These are phyloP conservation scores for Lachancea sp. DNA, from an alignment of 805 yeast genomes.

Conservation along the genomic window DNA sequence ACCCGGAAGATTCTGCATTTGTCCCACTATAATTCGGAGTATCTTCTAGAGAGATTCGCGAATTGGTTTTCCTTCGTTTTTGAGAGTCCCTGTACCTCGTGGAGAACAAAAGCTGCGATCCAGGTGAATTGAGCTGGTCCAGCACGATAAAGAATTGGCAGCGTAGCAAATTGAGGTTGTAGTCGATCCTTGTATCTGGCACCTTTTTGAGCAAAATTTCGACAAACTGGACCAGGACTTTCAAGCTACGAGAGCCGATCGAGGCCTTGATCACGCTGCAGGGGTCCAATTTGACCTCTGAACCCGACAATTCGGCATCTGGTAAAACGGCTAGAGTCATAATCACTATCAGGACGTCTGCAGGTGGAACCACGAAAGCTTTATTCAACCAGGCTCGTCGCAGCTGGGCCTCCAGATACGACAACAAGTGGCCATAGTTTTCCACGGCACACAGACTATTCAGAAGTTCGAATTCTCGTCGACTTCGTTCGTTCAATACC, in stretches of 20 bases:
- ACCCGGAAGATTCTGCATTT: background rate
- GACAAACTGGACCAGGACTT: conserved; percentile 2
- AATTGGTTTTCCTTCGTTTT: conserved; percentile 14
- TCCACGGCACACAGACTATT: conserved; percentile 28
- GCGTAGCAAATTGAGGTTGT: conserved; percentile 23
- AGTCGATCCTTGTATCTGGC: conserved; percentile 7
- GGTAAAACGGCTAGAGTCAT: conserved; percentile 36
- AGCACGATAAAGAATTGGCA: conserved; percentile 24
- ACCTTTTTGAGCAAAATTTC: conserved; percentile 20
- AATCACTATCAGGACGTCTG: conserved; percentile 30
- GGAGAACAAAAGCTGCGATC: background rate
- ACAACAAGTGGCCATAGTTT: conserved; percentile 34
- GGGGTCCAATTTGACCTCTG: conserved; percentile 24
- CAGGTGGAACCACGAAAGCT: conserved; percentile 28
- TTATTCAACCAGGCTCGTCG: background rate
- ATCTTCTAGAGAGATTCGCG: conserved; percentile 5
- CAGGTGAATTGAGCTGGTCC: background rate
- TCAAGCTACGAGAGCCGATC: conserved; percentile 31
- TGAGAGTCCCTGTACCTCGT: conserved; percentile 1
- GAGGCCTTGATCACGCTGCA: conserved; percentile 24
- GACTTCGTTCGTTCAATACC: conserved; percentile 17
- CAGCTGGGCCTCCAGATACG: conserved; percentile 30
- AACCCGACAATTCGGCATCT: conserved; percentile 23
- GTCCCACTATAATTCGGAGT: background rate
- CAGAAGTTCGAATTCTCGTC: conserved; percentile 23